phyloP scores from a whole-genome alignment of 176 grass and related monocot species.

The Carex littledalei region DNA sequence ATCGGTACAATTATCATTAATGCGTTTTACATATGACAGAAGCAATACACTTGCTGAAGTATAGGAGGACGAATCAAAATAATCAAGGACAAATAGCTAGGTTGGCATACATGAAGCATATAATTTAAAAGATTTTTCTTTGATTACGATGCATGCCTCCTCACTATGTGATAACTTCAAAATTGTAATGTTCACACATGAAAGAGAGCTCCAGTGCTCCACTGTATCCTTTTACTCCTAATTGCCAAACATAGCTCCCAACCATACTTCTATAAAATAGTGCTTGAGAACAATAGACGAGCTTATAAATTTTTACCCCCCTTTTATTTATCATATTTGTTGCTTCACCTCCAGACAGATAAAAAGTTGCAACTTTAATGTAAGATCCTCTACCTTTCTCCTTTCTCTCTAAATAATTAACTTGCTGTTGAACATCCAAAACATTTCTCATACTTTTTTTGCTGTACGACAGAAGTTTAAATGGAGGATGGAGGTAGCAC shows the following conservation, averaged over 20 bases:
- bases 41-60: not conserved
- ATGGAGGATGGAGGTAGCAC: not conserved
- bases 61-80: not conserved
- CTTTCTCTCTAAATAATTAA: not conserved
- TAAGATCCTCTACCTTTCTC: not conserved
- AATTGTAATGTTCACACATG: not conserved
- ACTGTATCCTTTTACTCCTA: not conserved
- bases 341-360: not conserved
- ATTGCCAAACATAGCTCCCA: not conserved
- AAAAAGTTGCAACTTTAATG: not conserved
- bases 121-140: slow-evolving; percentile 1
- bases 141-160: not conserved
- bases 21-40: not conserved
- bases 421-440: not conserved
- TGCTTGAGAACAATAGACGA: not conserved
- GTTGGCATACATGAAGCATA: not conserved
- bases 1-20: no score
- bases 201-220: not conserved
- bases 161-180: not conserved
- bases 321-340: no score
- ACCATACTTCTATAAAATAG: not conserved
- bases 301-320: not conserved
- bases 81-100: not conserved
- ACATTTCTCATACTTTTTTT: not conserved
- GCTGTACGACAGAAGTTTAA: not conserved